These are phyloP conservation scores for Periconia sp. DNA, from an alignment of 2,329 filamentous ascomycete genomes.

Conservation along the genomic window DNA sequence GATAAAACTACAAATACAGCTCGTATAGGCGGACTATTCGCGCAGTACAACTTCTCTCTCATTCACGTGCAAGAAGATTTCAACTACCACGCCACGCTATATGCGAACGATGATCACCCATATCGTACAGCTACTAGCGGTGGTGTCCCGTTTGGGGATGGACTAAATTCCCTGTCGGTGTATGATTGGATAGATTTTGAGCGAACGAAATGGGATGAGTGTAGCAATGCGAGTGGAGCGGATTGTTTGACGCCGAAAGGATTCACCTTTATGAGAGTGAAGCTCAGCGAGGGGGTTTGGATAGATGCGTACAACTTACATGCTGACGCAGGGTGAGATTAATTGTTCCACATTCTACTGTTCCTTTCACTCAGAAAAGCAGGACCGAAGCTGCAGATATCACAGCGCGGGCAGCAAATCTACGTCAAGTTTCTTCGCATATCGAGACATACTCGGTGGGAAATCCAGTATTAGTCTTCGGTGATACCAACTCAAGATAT, in stretches of 20 bases:
- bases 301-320: constrained; percentile 72
- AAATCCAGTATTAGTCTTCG: constrained; percentile 68
- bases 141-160: constrained; percentile 67
- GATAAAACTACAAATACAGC: constrained; percentile 65
- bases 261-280: constrained; percentile 69
- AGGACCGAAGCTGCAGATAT: constrained; percentile 59
- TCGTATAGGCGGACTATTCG: constrained; percentile 63
- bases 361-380: no score
- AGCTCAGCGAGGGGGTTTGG: constrained; percentile 60
- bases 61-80: constrained; percentile 74
- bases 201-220: constrained; percentile 65
- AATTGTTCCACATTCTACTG: background rate
- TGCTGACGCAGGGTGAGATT: constrained; percentile 64
- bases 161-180: constrained; percentile 68
- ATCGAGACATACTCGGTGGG: constrained; percentile 63
- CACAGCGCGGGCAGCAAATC: constrained; percentile 62
- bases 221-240: constrained; percentile 56
- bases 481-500: constrained; percentile 71
- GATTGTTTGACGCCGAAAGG: constrained; percentile 75
- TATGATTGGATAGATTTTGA: constrained; percentile 62
- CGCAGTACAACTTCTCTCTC: constrained; percentile 64
- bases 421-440: constrained; percentile 65
- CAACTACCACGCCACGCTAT: constrained; percentile 70
- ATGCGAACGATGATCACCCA: constrained; percentile 64
- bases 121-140: constrained; percentile 69